phyloP scores from a whole-genome alignment of 352 stramenopile genomes.

The Globisporangium yorkense region DNA sequence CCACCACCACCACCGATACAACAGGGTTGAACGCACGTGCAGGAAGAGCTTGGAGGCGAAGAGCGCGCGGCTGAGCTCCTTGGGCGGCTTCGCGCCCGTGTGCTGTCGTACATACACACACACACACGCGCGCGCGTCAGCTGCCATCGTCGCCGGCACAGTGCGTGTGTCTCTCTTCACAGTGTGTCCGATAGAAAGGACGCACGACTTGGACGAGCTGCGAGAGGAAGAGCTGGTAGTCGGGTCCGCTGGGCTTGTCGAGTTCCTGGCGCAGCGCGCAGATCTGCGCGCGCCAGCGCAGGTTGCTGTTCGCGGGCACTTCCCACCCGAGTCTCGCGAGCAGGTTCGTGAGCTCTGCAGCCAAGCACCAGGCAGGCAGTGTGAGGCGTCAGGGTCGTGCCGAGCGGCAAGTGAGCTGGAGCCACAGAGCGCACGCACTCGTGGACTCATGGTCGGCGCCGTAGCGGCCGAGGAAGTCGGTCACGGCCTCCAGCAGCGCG shows the following conservation, averaged over 20 bases:
- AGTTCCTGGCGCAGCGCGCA: conserved; percentile 46
- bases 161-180: too few species aligned
- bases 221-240: conserved; percentile 66
- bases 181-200: neutral
- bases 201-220: conserved; percentile 52
- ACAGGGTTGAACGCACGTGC: conserved; percentile 30
- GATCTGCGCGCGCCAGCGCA: conserved; percentile 47
- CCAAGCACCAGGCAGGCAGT: neutral
- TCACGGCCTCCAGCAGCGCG: conserved; percentile 34
- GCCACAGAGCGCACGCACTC: conserved; percentile 13
- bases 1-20: neutral
- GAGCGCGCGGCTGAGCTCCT: conserved; percentile 22
- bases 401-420: neutral
- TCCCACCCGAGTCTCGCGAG: conserved; percentile 38
- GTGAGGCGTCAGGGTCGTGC: neutral
- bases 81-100: conserved; percentile 21
- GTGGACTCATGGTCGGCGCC: conserved; percentile 34
- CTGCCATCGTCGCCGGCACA: too few species aligned
- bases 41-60: conserved; percentile 59
- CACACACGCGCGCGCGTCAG: neutral
- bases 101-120: conserved; percentile 10
- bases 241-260: conserved; percentile 11
- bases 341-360: conserved; percentile 30
- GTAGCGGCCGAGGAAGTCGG: conserved; percentile 45
- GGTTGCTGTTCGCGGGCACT: conserved; percentile 36